Conservation (phyloP, 163 green algal species). For the Scenedesmus sp. region DNA sequence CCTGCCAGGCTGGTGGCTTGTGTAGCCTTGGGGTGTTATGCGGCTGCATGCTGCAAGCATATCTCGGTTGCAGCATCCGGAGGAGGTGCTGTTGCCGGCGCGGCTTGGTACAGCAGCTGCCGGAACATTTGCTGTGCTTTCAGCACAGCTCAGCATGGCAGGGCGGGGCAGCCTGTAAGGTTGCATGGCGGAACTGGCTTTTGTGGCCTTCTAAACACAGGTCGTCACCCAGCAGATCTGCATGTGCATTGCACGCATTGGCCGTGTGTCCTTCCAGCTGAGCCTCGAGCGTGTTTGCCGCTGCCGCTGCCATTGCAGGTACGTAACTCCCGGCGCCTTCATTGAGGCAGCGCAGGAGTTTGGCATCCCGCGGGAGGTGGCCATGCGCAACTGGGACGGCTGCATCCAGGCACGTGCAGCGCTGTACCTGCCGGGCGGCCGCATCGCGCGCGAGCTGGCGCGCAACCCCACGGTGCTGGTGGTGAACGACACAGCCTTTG, state of each 20-base stretch:
- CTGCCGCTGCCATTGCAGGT: conserved; percentile 67
- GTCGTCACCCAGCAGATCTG: not conserved
- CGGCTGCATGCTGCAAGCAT: not conserved
- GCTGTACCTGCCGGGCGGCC: conserved; percentile 88
- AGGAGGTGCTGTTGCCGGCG: too few species aligned
- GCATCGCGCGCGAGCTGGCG: conserved; percentile 89
- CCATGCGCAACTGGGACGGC: conserved; percentile 57
- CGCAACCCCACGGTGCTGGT: conserved; percentile 94
- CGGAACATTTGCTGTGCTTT: too few species aligned
- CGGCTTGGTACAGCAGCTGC: not conserved
- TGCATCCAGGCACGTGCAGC: conserved; percentile 74
- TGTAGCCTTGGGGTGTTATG: too few species aligned
- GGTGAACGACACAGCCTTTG: conserved; percentile 96
- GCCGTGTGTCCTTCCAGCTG: not conserved
- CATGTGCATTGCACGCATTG: not conserved
- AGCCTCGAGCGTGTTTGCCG: not conserved
- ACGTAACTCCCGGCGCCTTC: conserved; percentile 91
- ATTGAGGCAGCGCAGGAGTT: conserved; percentile 85
- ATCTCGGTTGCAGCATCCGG: not conserved
- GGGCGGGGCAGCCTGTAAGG: not conserved
- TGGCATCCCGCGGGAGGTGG: conserved; percentile 70
- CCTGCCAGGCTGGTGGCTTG: too few species aligned
- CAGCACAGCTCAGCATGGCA: not conserved
- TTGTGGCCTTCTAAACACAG: too few species aligned
- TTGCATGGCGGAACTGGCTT: too few species aligned